These are phyloP conservation scores for Chenopodium suecicum DNA, from an alignment of 148 eudicot species.

Conservation along the genomic window DNA sequence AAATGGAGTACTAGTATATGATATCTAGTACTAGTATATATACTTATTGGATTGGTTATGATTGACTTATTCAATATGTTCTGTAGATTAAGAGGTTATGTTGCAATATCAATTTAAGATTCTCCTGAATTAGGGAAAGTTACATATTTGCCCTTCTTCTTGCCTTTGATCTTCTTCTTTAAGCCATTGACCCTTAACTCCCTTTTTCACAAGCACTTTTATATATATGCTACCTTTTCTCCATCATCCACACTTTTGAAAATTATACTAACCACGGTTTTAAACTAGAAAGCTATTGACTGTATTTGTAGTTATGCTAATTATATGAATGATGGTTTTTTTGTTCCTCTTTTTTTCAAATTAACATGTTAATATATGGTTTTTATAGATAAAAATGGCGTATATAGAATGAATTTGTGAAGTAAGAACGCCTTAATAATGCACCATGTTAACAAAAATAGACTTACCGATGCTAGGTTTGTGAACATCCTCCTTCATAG, in stretches of 20 bases:
- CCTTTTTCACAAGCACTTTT: not conserved
- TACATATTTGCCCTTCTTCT: conserved; percentile 25
- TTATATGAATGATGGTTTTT: not conserved
- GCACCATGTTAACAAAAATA: not conserved
- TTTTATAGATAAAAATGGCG: not conserved
- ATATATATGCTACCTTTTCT: not conserved
- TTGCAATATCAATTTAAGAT: conserved; percentile 24
- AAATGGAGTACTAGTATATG: too few species aligned
- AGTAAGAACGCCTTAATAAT: not conserved
- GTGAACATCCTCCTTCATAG: not conserved
- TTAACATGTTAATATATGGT: too few species aligned
- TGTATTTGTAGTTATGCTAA: too few species aligned
- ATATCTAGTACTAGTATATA: not conserved
- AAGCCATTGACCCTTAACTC: conserved; percentile 18
- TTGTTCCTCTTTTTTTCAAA: not conserved
- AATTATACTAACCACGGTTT: too few species aligned
- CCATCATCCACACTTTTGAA: not conserved
- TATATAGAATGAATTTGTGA: not conserved
- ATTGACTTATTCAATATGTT: not conserved
- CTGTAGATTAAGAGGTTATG: conserved; percentile 25
- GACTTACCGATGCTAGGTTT: not conserved
- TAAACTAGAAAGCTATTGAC: too few species aligned
- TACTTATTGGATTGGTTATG: too few species aligned
- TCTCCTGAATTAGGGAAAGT: conserved; percentile 8
- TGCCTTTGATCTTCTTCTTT: conserved; percentile 18